Evolutionary conservation across 73 alveolate genomes (phyloP).

Genomic region (Breviolum minutum): DNA sequence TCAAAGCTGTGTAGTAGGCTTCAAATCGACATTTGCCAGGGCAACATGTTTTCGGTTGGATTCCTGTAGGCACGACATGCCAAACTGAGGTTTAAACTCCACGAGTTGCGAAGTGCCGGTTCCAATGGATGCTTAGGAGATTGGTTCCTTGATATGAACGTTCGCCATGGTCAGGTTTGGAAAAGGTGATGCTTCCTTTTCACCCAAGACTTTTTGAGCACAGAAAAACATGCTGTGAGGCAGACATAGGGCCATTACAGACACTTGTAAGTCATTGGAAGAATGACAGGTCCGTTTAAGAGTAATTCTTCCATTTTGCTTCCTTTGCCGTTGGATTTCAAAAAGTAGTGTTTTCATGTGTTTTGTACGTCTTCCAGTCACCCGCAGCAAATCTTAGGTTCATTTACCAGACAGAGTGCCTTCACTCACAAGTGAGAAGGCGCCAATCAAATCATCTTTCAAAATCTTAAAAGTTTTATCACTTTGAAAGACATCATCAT

Average conservation of each 20-base stretch:
- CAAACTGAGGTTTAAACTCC: constrained; percentile 60
- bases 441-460: not conserved
- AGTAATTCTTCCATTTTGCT: too few species aligned
- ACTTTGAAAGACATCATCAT: too few species aligned
- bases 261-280: not conserved
- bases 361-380: not conserved
- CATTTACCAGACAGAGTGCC: constrained; percentile 90
- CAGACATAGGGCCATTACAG: too few species aligned
- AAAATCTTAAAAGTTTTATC: too few species aligned
- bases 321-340: too few species aligned
- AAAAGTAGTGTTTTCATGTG: not conserved
- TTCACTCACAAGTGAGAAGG: constrained; percentile 82
- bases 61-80: not conserved
- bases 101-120: constrained; percentile 54
- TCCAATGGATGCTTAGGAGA: constrained; percentile 85
- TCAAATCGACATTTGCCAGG: not conserved
- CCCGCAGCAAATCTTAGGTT: not conserved
- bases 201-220: not conserved
- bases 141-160: not conserved
- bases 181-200: too few species aligned
- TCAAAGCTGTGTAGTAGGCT: not conserved
- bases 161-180: too few species aligned
- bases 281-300: too few species aligned
- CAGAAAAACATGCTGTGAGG: too few species aligned
- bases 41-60: not conserved